Base-by-base conservation (phyloP, 208 protist genomes). In the Leishmania major region DNA sequence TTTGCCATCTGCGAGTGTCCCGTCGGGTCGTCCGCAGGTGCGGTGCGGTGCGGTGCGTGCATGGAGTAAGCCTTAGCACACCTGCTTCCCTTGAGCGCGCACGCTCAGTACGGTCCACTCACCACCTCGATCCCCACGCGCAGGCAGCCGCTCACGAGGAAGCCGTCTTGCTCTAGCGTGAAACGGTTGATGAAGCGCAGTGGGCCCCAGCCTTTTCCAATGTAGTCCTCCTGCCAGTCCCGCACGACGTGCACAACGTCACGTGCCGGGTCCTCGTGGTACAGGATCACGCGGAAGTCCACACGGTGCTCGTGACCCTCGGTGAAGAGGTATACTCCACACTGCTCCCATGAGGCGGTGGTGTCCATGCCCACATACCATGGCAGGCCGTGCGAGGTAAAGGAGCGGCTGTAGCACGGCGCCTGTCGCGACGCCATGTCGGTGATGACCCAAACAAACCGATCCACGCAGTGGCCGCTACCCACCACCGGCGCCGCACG, bases 191-290 rank as follows among this genome's bases (percentile, higher is more conserved):
- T 89, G 51, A 91, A 90, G 49, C 87, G 81, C 60, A 88, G 59
- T 13, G 88, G 88, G 31, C 88, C 88, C 88, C 88, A 91, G 37
- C 88, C 88, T 67, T 91, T 90, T 28, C 88, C 88, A 10, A 79
- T 84, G 84, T 85, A 91, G 37, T 81, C 79, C 43, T 80, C 75
- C 43, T 73, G 57, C 88, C 88, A 91, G 79, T 91, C 88, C 31
- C 81, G 86, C 51, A 91, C 88, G 5, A 71, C 59, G 72, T 90
- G 88, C 64, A 85, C 72, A 19, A 88, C 77, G 71, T 91, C 88
- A 19, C 77, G 70, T 19, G 69, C 47, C 17, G 88, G 84, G 69
- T 89, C 86, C 35, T 53, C 55, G 71, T 91, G 75, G 84, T 80
- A 91, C 37, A 91, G 43, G 2, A 86, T 86, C 6, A 91, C 71